phyloP scores from a whole-genome alignment of 2,329 filamentous ascomycete genomes.

The Diaporthe sp. region DNA sequence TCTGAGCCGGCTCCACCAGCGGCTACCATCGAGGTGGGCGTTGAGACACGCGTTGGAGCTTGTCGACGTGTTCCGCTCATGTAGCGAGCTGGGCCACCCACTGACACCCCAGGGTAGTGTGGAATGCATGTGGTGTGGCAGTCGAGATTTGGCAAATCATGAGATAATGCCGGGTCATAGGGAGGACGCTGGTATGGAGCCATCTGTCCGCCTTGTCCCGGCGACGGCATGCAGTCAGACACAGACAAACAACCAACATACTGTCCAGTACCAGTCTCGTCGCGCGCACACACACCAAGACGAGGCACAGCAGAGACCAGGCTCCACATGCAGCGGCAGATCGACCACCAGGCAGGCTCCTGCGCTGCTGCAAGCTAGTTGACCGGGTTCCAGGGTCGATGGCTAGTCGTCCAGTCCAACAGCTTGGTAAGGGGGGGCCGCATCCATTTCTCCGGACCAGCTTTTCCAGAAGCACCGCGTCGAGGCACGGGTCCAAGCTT shows the following conservation, averaged over 20 bases:
- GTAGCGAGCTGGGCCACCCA: constrained; percentile 17
- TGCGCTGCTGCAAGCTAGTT: constrained; percentile 18
- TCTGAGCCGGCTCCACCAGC: constrained; percentile 13
- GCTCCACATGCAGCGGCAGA: constrained; percentile 25
- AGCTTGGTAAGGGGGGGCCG: constrained; percentile 20
- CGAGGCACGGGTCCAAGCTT: constrained; percentile 16
- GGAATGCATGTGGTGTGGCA: constrained; percentile 24
- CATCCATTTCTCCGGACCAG: constrained; percentile 6
- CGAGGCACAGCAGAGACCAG: constrained; percentile 11
- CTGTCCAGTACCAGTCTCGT: not conserved
- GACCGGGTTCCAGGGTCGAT: constrained; percentile 11
- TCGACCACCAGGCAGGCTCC: constrained; percentile 29
- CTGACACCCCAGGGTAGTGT: not conserved
- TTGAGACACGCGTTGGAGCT: constrained; percentile 12
- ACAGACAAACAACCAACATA: not conserved
- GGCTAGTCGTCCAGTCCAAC: constrained; percentile 8
- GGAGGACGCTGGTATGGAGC: not conserved
- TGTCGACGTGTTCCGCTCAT: constrained; percentile 19
- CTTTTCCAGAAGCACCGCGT: constrained; percentile 21
- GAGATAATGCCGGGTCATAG: not conserved
- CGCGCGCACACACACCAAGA: not conserved
- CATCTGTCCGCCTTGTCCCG: constrained; percentile 4
- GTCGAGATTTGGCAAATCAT: not conserved
- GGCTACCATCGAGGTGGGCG: not conserved
- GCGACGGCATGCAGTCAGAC: constrained; percentile 19